Evolutionary conservation across 768 basidiomycete species (phyloP).

Genomic region (Leccinum broughii): DNA sequence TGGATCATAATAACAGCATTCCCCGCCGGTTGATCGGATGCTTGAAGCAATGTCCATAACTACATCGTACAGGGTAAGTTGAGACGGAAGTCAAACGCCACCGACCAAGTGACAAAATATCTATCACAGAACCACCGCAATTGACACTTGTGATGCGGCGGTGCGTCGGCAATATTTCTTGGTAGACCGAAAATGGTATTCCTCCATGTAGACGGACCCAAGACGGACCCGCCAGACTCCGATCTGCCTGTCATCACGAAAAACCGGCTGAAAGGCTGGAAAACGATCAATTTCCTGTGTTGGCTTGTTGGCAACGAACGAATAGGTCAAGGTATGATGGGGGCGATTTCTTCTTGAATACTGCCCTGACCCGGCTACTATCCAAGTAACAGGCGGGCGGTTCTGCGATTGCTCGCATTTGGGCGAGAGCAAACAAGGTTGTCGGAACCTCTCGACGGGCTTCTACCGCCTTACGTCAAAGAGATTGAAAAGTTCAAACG

Average conservation of each 20-base stretch:
- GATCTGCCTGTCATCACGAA: constrained; percentile 76
- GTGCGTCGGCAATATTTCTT: constrained; percentile 1
- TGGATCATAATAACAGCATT: constrained; percentile 64
- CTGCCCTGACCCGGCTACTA: background rate
- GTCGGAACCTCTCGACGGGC: too few species aligned
- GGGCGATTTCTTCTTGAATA: background rate
- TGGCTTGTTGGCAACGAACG: background rate
- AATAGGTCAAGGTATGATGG: background rate
- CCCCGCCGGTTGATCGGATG: constrained; percentile 92
- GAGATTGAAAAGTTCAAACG: background rate
- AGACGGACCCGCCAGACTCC: constrained; percentile 97
- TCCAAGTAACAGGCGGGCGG: background rate
- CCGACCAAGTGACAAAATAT: constrained; percentile 52
- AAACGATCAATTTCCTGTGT: constrained; percentile 50
- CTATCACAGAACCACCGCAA: constrained; percentile 84
- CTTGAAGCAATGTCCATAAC: constrained; percentile 95
- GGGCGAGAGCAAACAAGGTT: too few species aligned
- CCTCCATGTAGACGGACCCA: constrained; percentile 79
- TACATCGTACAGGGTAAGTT: constrained; percentile 91
- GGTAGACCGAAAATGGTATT: constrained; percentile 6
- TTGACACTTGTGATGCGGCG: constrained; percentile 45
- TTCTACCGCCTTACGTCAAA: too few species aligned
- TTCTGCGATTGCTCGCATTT: too few species aligned
- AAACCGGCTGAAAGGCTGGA: constrained; percentile 83
- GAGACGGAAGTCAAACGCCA: constrained; percentile 98